Evolutionary conservation across 108 stramenopile genomes (phyloP).

Genomic region (Mayamaea pseudoterrestris): DNA sequence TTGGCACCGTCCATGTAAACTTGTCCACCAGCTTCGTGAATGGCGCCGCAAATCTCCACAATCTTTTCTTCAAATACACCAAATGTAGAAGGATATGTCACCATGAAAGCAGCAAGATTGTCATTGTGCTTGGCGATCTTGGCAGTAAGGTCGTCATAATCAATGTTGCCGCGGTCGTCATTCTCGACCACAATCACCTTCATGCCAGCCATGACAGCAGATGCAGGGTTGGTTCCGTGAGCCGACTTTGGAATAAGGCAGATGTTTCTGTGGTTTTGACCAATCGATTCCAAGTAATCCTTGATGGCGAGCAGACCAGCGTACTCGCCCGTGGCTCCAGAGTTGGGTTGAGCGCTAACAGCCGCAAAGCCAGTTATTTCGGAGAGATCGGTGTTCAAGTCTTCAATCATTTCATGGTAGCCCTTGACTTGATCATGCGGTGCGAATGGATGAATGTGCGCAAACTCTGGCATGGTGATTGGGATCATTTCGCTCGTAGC

Average conservation of each 20-base stretch:
- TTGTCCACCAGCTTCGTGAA: conserved; percentile 92
- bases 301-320: conserved; percentile 92
- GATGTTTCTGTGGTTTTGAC: conserved; percentile 88
- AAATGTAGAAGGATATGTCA: conserved; percentile 98
- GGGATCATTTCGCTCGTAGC: conserved; percentile 97
- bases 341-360: conserved; percentile 97
- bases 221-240: conserved; percentile 98
- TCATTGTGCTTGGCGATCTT: conserved; percentile 90
- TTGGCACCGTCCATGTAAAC: conserved; percentile 99
- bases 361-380: conserved; percentile 99
- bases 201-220: conserved; percentile 93
- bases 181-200: conserved; percentile 95
- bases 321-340: conserved; percentile 96
- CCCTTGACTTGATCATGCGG: conserved; percentile 88
- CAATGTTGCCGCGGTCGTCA: conserved; percentile 89
- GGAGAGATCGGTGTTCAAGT: conserved; percentile 87
- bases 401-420: conserved; percentile 90
- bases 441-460: conserved; percentile 96
- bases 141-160: conserved; percentile 77
- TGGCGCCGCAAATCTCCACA: conserved; percentile 74
- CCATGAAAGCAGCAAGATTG: conserved; percentile 94
- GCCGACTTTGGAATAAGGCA: conserved; percentile 98
- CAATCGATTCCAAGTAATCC: conserved; percentile 69
- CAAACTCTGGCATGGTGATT: conserved; percentile 96
- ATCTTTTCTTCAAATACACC: conserved; percentile 97